Evolutionary conservation across 257 asterid species (phyloP), one percentile per base, ranked within the genome.

Genomic region (Eustoma russellianum): DNA sequence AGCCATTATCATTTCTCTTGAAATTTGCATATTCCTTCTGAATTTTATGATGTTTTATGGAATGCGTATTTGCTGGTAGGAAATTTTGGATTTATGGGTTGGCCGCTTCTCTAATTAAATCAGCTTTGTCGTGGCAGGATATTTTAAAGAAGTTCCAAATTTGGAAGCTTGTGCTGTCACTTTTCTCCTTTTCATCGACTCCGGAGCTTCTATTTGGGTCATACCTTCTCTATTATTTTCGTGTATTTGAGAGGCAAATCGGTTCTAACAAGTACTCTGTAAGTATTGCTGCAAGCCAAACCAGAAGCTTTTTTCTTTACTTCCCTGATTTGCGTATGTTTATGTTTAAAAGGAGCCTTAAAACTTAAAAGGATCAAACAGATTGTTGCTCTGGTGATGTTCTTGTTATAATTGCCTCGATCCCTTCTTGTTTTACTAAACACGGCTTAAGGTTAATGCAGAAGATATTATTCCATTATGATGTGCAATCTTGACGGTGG

Each of bases 161-260:
- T 62, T 88, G 97, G 99, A 92, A 85, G 85, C 89, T 92, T 72
- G 62, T 92, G 60, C 79, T 81, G 34, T 88, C 99, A 6, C 79
- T 75, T 75, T 85, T 88, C 54, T 84, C 95, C 64, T 92, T 92
- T 66, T 79, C 95, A 48, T 88, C 99, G 18, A 86, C 97, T 28
- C 97, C 99, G 17, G 99, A 92, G 67, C 86, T 92, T 33, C 46
- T 92, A 48, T 92, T 92, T 72, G 99, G 99, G 63, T 55, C 72
- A 51, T 92, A 83, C 81, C 84, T 92, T 62, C 77, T 92, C 59
- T 92, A 92, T 74, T 92, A 92, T 82, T 92, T 92, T 65, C 99
- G 99, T 50, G 85, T 92, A 63, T 92, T 92, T 68, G 99, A 92
- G 84, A 79, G 99, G 73, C 99, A 92, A 78, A 92, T 92, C 17